These are phyloP conservation scores for Salicornia ramosissima DNA, from an alignment of 148 eudicot genomes.

Conservation along the genomic window DNA sequence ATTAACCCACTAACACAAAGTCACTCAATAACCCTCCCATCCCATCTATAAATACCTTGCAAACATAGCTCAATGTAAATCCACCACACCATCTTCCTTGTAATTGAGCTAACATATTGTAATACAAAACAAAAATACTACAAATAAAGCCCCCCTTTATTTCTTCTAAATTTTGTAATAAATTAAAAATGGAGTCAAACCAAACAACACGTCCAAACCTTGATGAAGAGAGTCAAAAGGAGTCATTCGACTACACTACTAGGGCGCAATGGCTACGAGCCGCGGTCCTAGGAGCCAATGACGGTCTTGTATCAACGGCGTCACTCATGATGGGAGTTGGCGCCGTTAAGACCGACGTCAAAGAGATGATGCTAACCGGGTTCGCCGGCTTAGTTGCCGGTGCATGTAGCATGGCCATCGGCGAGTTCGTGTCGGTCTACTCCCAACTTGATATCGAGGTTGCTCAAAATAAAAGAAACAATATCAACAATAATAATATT, in stretches of 20 bases:
- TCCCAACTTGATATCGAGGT: slow-evolving; percentile 37
- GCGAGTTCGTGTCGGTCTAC: slow-evolving; percentile 42
- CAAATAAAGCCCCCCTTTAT: too few species aligned
- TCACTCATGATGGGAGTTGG: slow-evolving; percentile 47
- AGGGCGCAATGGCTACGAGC: slow-evolving; percentile 48
- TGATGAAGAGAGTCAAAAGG: slow-evolving; percentile 15
- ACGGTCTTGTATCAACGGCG: slow-evolving; percentile 39
- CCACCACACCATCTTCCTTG: neutral
- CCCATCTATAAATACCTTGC: neutral
- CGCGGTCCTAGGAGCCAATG: slow-evolving; percentile 43
- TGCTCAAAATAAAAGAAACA: slow-evolving; percentile 30
- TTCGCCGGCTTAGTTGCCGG: slow-evolving; percentile 42
- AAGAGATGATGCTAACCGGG: slow-evolving; percentile 36
- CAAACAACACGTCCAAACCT: slow-evolving; percentile 3
- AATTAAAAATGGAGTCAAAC: neutral
- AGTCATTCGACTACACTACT: slow-evolving; percentile 30
- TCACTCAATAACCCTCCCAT: neutral
- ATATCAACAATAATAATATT: too few species aligned
- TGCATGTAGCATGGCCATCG: slow-evolving; percentile 49
- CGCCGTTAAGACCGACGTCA: slow-evolving; percentile 36
- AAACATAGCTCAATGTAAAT: neutral
- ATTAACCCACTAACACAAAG: neutral
- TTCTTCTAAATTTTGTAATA: too few species aligned
- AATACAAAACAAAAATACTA: too few species aligned
- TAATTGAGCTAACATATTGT: neutral